These are phyloP conservation scores for Aspergillus costaricaensis DNA, from an alignment of 2,329 filamentous ascomycete genomes.

Conservation along the genomic window DNA sequence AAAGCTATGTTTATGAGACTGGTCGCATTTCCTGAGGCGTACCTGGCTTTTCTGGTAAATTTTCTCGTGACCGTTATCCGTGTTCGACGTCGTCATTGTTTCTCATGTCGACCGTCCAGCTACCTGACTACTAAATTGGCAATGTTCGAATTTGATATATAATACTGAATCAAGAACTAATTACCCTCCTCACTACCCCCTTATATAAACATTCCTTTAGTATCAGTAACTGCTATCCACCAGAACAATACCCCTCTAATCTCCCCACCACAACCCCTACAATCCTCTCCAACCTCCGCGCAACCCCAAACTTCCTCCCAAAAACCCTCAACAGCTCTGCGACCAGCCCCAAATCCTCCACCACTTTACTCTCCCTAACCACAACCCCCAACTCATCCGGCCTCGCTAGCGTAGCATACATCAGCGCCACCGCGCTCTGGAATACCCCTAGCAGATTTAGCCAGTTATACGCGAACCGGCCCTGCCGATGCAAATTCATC, in stretches of 20 bases:
- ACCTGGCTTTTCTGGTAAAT: background rate
- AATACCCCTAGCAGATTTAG: slow-evolving; percentile 47
- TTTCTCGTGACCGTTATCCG: too few relatives aligned
- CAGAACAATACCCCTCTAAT: background rate
- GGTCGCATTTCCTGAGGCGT: background rate
- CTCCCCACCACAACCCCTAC: slow-evolving; percentile 15
- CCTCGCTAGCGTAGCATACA: slow-evolving; percentile 48
- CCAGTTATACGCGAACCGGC: slow-evolving; percentile 48
- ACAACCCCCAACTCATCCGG: slow-evolving; percentile 30
- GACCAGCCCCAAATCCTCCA: slow-evolving; percentile 25
- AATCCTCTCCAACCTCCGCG: slow-evolving; percentile 26
- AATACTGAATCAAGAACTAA: too few relatives aligned
- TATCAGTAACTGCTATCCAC: background rate
- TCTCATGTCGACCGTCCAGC: too few relatives aligned
- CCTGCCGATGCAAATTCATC: slow-evolving; percentile 41
- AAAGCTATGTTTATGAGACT: too few relatives aligned
- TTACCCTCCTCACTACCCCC: too few relatives aligned
- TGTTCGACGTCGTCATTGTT: too few relatives aligned
- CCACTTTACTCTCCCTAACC: slow-evolving; percentile 18
- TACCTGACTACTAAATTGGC: too few relatives aligned
- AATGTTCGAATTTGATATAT: too few relatives aligned
- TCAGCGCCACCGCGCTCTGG: slow-evolving; percentile 46
- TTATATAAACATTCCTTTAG: too few relatives aligned
- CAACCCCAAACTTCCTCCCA: slow-evolving; percentile 26
- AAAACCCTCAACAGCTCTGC: slow-evolving; percentile 26